phyloP scores from a whole-genome alignment of 2,329 filamentous ascomycete species.

The Aspergillus hortae region DNA sequence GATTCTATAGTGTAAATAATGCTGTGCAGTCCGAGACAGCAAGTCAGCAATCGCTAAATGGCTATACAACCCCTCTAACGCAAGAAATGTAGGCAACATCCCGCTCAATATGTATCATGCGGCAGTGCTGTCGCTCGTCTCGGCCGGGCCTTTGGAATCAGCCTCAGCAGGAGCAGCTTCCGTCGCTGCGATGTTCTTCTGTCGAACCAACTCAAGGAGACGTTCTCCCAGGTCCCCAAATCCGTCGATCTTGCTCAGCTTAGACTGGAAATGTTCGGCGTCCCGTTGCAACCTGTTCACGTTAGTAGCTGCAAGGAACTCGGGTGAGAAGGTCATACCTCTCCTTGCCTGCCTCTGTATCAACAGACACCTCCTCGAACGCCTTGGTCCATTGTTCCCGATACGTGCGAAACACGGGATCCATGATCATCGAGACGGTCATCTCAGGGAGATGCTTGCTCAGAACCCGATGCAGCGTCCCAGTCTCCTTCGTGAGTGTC shows the following conservation, averaged over 20 bases:
- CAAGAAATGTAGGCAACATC: slow-evolving; percentile 3
- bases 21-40: slow-evolving; percentile 3
- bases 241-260: slow-evolving; percentile 73
- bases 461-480: slow-evolving; percentile 77
- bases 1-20: slow-evolving; percentile 3
- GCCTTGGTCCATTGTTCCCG: slow-evolving; percentile 72
- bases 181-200: slow-evolving; percentile 30
- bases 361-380: slow-evolving; percentile 62
- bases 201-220: slow-evolving; percentile 52
- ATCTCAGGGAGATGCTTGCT: slow-evolving; percentile 75
- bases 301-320: slow-evolving; percentile 11
- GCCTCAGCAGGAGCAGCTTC: neutral
- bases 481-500: slow-evolving; percentile 79
- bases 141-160: neutral
- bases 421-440: slow-evolving; percentile 78
- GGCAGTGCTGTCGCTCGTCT: neutral
- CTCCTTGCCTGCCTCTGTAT: slow-evolving; percentile 64
- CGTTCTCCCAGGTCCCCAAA: slow-evolving; percentile 70
- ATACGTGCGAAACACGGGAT: slow-evolving; percentile 77
- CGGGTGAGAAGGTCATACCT: slow-evolving; percentile 53
- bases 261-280: slow-evolving; percentile 66
- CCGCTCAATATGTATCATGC: neutral
- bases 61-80: slow-evolving; percentile 3
- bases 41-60: slow-evolving; percentile 3
- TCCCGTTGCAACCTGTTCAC: slow-evolving; percentile 67